Percentiles rank a stretch among this genome's conserved stretches.
Evolutionary conservation across 257 asterid genomes (phyloP).

Genomic region (Solanum etuberosum): DNA sequence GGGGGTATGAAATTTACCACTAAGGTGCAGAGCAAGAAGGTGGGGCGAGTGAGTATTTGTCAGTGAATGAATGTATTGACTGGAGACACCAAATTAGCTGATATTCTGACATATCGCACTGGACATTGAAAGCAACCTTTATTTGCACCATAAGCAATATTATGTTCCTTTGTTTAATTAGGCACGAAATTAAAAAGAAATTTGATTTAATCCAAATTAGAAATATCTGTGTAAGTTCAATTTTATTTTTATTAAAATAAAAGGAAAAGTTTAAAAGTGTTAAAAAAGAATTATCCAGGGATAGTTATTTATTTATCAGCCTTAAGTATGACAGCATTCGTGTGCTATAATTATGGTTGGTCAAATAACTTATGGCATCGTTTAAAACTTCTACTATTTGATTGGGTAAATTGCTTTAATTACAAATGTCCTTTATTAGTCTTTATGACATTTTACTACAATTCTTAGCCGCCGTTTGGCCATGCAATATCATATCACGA

Average conservation of each 20-base stretch:
- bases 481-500: no score
- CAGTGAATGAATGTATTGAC: neutral
- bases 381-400: neutral
- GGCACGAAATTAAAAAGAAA: neutral
- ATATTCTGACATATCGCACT: conserved; percentile 6
- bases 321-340: neutral
- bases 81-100: conserved; percentile 5
- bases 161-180: neutral
- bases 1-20: neutral
- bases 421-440: neutral
- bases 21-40: neutral
- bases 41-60: neutral
- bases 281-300: neutral
- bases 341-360: neutral
- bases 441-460: neutral
- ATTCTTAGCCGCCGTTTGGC: no score
- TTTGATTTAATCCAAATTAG: neutral
- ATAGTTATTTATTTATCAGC: neutral
- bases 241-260: no score
- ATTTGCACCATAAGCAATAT: neutral
- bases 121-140: conserved; percentile 19
- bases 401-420: neutral
- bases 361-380: neutral
- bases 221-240: neutral
- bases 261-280: no score